These are phyloP conservation scores for Kwoniella bestiolae DNA, from an alignment of 768 basidiomycete genomes.

Conservation along the genomic window DNA sequence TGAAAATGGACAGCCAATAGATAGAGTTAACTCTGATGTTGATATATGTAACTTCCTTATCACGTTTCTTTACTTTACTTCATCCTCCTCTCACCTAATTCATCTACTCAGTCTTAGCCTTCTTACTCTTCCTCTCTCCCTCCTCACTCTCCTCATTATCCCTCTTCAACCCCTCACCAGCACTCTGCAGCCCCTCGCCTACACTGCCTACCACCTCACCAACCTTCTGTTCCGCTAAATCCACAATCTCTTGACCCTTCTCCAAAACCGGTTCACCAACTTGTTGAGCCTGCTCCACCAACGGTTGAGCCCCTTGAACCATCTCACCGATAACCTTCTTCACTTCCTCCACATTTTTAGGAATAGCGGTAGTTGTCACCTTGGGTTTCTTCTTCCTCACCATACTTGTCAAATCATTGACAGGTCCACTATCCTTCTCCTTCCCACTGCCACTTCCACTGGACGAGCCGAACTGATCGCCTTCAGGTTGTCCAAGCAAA, in stretches of 20 bases:
- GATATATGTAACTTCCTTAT: no score
- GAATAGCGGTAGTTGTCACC: slow-evolving; percentile 22
- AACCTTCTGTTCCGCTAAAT: slow-evolving; percentile 5
- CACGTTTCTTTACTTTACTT: no score
- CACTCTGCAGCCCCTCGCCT: slow-evolving; percentile 8
- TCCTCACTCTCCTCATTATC: slow-evolving; percentile 26
- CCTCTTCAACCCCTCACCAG: slow-evolving; percentile 23
- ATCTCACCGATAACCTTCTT: slow-evolving; percentile 6
- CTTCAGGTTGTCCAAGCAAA: slow-evolving; percentile 37
- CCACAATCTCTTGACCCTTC: slow-evolving; percentile 11
- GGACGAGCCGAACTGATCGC: not conserved
- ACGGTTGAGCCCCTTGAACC: not conserved
- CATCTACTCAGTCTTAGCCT: slow-evolving; percentile 31
- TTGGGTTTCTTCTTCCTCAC: slow-evolving; percentile 85
- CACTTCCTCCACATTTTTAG: slow-evolving; percentile 6
- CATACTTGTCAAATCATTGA: slow-evolving; percentile 82
- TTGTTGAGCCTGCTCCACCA: slow-evolving; percentile 8
- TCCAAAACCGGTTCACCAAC: slow-evolving; percentile 1
- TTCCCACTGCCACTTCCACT: not conserved
- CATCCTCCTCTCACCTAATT: no score
- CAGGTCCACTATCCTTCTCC: slow-evolving; percentile 49
- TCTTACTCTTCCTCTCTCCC: slow-evolving; percentile 24
- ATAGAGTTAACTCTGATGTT: no score
- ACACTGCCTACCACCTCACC: slow-evolving; percentile 9
- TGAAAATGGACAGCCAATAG: no score